Evolutionary conservation across 176 grass and related monocot species (phyloP).

Genomic region (Aegilops longissima): DNA sequence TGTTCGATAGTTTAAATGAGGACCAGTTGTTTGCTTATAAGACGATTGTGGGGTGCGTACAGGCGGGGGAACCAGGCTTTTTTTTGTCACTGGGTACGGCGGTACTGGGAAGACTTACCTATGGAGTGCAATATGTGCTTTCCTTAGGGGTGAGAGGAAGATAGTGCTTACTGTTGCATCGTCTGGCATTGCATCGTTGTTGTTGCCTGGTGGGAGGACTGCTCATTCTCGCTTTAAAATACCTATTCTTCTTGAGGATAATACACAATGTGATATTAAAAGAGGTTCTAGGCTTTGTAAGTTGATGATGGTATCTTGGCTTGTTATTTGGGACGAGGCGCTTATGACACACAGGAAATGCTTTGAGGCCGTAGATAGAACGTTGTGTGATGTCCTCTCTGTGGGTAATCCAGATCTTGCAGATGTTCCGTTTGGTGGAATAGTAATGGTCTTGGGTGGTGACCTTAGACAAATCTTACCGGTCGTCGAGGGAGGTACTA

Average conservation of each 20-base stretch:
- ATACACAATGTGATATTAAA: not conserved
- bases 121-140: not conserved
- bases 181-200: not conserved
- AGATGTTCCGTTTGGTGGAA: not conserved
- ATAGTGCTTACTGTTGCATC: not conserved
- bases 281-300: not conserved
- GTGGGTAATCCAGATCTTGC: not conserved
- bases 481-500: not conserved
- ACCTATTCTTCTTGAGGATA: not conserved
- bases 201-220: not conserved
- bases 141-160: not conserved
- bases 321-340: not conserved
- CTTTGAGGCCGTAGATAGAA: not conserved
- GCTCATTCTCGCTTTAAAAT: not conserved
- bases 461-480: not conserved
- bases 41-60: no score
- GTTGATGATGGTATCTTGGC: not conserved
- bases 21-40: no score
- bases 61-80: not conserved
- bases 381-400: not conserved
- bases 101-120: not conserved
- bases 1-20: no score
- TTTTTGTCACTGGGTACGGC: not conserved
- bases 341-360: not conserved
- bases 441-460: not conserved